phyloP scores from a whole-genome alignment of 805 yeast species.

The Ogataea pini region DNA sequence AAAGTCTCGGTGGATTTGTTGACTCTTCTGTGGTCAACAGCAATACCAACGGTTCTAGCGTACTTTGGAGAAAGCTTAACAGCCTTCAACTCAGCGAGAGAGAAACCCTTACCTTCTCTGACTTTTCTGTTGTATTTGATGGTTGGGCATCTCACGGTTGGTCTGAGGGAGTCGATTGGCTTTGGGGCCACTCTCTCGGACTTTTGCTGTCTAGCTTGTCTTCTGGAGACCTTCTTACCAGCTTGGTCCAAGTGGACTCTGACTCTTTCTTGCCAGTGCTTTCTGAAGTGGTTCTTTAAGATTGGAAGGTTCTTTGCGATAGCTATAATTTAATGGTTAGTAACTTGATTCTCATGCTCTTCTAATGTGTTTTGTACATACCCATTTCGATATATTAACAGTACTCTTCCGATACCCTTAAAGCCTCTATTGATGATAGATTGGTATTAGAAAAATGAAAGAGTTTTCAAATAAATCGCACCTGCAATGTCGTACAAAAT shows the following conservation, averaged over 20 bases:
- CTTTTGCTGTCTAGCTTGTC: constrained; percentile 89
- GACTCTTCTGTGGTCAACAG: constrained; percentile 99
- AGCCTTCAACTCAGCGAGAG: constrained; percentile 97
- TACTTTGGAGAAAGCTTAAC: constrained; percentile 91
- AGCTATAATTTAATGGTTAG: constrained; percentile 52
- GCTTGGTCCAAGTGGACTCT: constrained; percentile 99
- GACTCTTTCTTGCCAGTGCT: constrained; percentile 99
- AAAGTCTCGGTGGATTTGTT: constrained; percentile 96
- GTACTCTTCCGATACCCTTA: constrained; percentile 6
- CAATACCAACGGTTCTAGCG: constrained; percentile 98
- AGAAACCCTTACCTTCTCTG: constrained; percentile 99
- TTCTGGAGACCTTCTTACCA: constrained; percentile 97
- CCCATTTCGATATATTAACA: constrained; percentile 24
- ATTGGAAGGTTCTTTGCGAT: constrained; percentile 98
- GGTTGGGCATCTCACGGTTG: constrained; percentile 98
- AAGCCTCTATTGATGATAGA: background rate
- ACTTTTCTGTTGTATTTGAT: constrained; percentile 98
- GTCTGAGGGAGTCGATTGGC: constrained; percentile 95
- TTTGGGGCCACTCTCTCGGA: constrained; percentile 97
- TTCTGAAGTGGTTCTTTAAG: constrained; percentile 99
- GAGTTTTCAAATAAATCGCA: constrained; percentile 4
- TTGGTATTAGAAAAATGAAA: constrained; percentile 1
- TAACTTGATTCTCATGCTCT: background rate
- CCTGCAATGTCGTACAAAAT: constrained; percentile 4
- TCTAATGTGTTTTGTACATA: constrained; percentile 14